These are phyloP conservation scores for Lepidium sativum DNA, from an alignment of 345 rosid species.

Conservation along the genomic window DNA sequence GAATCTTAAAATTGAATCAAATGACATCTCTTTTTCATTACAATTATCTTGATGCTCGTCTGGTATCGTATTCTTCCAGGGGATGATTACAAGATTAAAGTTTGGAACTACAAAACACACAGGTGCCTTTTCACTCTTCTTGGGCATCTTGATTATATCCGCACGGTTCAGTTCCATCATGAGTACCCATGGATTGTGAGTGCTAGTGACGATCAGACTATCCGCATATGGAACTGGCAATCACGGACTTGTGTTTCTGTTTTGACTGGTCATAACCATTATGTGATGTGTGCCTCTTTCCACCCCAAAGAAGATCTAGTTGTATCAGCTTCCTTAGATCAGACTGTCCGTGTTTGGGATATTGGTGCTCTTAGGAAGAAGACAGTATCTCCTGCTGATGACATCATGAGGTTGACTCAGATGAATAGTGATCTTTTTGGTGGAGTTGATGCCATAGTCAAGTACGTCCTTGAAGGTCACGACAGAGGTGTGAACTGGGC, in stretches of 20 bases:
- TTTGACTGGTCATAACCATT: conserved; percentile 81
- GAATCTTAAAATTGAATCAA: not conserved
- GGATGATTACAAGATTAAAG: conserved; percentile 89
- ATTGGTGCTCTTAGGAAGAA: conserved; percentile 79
- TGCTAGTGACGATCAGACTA: conserved; percentile 93
- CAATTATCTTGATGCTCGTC: not conserved
- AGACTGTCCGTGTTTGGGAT: conserved; percentile 93
- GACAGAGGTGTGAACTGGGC: conserved; percentile 98
- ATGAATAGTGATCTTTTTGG: conserved; percentile 86
- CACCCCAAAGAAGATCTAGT: conserved; percentile 90
- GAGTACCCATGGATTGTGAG: conserved; percentile 93
- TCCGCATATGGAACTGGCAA: conserved; percentile 92
- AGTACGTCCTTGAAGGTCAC: conserved; percentile 90
- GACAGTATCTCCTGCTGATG: conserved; percentile 79
- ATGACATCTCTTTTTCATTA: not conserved
- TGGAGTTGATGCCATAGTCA: conserved; percentile 80
- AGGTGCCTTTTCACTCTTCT: conserved; percentile 82
- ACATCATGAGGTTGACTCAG: conserved; percentile 64
- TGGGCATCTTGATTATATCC: conserved; percentile 85
- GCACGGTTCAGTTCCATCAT: conserved; percentile 90
- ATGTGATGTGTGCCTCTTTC: conserved; percentile 91
- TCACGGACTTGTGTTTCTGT: conserved; percentile 84
- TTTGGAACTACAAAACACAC: conserved; percentile 80
- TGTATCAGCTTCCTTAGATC: conserved; percentile 89
- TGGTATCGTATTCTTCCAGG: conserved; percentile 34